A percentile compares a stretch with the other conserved stretches of the same genome.
These are phyloP conservation scores for Massariosphaeria phaeospora DNA, from an alignment of 495 filamentous ascomycete genomes.

Conservation along the genomic window DNA sequence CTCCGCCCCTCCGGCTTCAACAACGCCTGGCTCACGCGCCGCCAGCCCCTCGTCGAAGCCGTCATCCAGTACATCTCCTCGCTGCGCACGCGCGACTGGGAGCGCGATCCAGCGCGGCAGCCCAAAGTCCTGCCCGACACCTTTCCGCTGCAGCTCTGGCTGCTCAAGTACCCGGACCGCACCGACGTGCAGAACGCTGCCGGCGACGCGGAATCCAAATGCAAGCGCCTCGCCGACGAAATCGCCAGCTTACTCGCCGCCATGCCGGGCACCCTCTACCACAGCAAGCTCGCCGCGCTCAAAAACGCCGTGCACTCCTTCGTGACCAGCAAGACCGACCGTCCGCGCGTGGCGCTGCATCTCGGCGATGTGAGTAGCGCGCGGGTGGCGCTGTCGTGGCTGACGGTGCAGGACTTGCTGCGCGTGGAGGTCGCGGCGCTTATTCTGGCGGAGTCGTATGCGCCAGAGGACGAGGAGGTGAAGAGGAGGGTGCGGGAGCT, in stretches of 20 bases:
- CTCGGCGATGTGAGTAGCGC: slow-evolving; percentile 22
- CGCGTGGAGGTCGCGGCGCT: slow-evolving; percentile 15
- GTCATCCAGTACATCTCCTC: slow-evolving; percentile 17
- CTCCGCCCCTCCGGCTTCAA: not conserved
- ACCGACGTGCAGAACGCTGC: not conserved
- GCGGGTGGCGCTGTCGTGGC: slow-evolving; percentile 15
- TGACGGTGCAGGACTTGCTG: slow-evolving; percentile 14
- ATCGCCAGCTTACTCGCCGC: slow-evolving; percentile 1
- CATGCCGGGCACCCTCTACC: slow-evolving; percentile 9
- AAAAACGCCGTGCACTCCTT: not conserved
- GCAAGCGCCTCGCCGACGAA: slow-evolving; percentile 14
- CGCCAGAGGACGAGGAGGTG: not conserved
- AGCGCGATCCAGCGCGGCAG: slow-evolving; percentile 13
- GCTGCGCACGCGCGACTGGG: slow-evolving; percentile 24
- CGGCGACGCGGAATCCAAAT: slow-evolving; percentile 4
- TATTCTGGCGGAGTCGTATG: not conserved
- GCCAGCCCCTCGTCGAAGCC: slow-evolving; percentile 25
- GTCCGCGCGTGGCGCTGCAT: slow-evolving; percentile 1
- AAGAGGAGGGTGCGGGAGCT: slow-evolving; percentile 8
- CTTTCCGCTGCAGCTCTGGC: slow-evolving; percentile 32
- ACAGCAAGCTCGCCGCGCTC: slow-evolving; percentile 7
- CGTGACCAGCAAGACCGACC: not conserved
- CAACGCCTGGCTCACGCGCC: not conserved
- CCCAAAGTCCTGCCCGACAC: slow-evolving; percentile 30
- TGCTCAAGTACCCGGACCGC: slow-evolving; percentile 32